A percentile compares a stretch with the other conserved stretches of the same genome.
Conservation (phyloP, 495 filamentous ascomycete species). For the Penicillium subrubescens region DNA sequence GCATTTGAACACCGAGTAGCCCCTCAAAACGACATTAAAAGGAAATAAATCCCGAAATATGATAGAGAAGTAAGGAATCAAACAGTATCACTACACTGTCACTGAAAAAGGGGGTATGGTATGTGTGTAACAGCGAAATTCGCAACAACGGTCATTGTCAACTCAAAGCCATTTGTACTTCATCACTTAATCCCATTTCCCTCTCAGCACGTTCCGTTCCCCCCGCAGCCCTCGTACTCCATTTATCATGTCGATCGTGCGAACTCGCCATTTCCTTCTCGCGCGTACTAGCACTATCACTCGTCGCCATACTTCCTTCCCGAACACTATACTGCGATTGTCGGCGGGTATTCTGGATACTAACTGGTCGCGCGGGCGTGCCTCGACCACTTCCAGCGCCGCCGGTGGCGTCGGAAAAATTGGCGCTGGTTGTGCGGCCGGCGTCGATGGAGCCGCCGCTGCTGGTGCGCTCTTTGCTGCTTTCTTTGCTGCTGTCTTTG, state of each 20-base stretch:
- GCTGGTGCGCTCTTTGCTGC: slow-evolving; percentile 35
- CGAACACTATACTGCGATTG: slow-evolving; percentile 33
- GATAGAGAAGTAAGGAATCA: background rate
- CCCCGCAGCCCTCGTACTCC: slow-evolving; percentile 41
- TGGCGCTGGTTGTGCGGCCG: slow-evolving; percentile 24
- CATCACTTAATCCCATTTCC: slow-evolving; percentile 53
- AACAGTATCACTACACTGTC: too few species aligned
- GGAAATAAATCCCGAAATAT: background rate
- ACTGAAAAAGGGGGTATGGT: background rate
- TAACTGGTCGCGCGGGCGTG: slow-evolving; percentile 38
- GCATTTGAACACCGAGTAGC: background rate
- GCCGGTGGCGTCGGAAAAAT: slow-evolving; percentile 11
- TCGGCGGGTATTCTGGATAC: slow-evolving; percentile 34
- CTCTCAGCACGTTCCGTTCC: slow-evolving; percentile 48
- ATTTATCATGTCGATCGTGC: slow-evolving; percentile 48
- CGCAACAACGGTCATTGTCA: slow-evolving; percentile 26
- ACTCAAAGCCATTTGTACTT: slow-evolving; percentile 57
- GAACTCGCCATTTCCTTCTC: slow-evolving; percentile 55
- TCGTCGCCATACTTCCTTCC: slow-evolving; percentile 42
- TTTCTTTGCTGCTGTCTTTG: slow-evolving; percentile 19
- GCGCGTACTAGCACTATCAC: slow-evolving; percentile 43
- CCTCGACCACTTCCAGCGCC: slow-evolving; percentile 17
- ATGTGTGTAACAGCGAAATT: slow-evolving; percentile 1
- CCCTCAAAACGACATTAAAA: background rate
- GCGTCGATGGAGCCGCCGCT: slow-evolving; percentile 25